phyloP scores from a whole-genome alignment of 805 yeast genomes.

The Scheffersomyces amazonensis region DNA sequence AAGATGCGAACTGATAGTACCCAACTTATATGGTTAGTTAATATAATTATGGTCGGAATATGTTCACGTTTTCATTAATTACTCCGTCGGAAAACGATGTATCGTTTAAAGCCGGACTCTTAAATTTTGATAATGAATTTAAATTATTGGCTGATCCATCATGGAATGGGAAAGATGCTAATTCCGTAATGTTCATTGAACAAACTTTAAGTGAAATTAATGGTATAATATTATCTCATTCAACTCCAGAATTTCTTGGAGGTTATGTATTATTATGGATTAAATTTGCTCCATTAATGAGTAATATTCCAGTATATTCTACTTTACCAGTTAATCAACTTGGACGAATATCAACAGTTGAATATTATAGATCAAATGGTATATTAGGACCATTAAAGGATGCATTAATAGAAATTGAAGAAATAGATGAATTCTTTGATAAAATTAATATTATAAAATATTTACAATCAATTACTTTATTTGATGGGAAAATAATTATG shows the following conservation, averaged over 20 bases:
- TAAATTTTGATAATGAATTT: conserved; percentile 54
- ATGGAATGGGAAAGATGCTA: conserved; percentile 56
- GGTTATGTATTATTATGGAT: conserved; percentile 69
- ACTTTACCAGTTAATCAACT: conserved; percentile 87
- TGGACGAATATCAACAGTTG: conserved; percentile 85
- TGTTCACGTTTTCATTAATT: conserved; percentile 37
- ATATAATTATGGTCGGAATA: no score
- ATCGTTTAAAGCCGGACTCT: conserved; percentile 44
- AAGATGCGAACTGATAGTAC: no score
- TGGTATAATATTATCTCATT: conserved; percentile 78
- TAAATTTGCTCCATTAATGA: conserved; percentile 51
- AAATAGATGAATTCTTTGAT: conserved; percentile 80
- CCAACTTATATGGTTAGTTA: no score
- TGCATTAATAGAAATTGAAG: conserved; percentile 61
- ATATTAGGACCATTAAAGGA: conserved; percentile 66
- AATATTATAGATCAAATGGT: conserved; percentile 70
- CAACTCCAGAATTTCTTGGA: conserved; percentile 75
- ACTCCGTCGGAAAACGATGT: conserved; percentile 23
- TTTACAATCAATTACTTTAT: conserved; percentile 66
- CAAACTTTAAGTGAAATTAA: conserved; percentile 47
- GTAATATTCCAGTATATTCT: conserved; percentile 73
- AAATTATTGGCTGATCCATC: conserved; percentile 69
- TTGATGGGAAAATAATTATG: conserved; percentile 62
- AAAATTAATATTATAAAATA: conserved; percentile 67
- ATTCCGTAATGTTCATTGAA: conserved; percentile 32